phyloP scores from a whole-genome alignment of 331 rosid genomes.

The Stylosanthes scabra region DNA sequence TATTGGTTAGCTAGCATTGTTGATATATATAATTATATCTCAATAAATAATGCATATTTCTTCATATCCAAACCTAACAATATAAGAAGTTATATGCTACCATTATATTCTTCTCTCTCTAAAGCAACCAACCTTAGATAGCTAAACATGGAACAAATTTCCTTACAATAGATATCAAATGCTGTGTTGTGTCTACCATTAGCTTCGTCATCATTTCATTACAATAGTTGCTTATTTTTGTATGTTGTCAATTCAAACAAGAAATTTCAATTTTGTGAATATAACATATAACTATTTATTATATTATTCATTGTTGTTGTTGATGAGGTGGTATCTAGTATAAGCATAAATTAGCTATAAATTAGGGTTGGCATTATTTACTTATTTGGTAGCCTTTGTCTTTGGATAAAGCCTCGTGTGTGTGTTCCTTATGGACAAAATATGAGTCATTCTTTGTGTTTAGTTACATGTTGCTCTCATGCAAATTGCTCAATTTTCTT shows the following conservation, averaged over 20 bases:
- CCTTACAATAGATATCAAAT: no score
- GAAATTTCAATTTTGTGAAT: background rate
- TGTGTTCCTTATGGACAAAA: background rate
- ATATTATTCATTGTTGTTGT: background rate
- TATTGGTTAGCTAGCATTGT: no score
- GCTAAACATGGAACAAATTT: no score
- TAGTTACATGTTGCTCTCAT: background rate
- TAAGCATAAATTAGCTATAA: background rate
- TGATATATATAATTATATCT: no score
- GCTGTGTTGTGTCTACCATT: no score
- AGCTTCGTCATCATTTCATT: background rate
- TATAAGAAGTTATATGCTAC: no score
- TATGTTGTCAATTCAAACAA: background rate
- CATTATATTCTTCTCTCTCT: no score
- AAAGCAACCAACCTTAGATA: no score
- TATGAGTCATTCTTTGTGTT: background rate
- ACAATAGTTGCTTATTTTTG: background rate
- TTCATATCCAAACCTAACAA: no score
- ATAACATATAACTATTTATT: background rate
- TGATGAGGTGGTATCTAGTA: background rate
- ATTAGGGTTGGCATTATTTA: background rate
- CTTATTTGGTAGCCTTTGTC: background rate
- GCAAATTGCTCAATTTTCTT: background rate
- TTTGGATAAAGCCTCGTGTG: background rate
- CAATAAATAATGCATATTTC: no score